A percentile compares a stretch with the other conserved stretches of the same genome.
These are phyloP conservation scores for Candida tibetensis DNA, from an alignment of 805 yeast genomes.

Conservation along the genomic window DNA sequence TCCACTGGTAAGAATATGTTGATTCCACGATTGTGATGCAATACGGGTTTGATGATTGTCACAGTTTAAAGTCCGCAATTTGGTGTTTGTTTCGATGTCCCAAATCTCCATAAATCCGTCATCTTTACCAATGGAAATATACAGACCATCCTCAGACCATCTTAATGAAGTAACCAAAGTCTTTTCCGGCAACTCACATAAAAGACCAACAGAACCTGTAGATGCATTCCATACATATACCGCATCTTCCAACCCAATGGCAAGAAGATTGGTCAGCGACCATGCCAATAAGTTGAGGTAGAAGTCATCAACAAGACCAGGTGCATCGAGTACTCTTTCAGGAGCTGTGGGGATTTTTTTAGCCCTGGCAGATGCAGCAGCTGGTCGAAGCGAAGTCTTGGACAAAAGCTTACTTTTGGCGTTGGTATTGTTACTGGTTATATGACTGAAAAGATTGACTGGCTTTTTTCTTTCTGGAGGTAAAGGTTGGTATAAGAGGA, in stretches of 20 bases:
- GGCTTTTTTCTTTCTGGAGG: constrained; percentile 63
- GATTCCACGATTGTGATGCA: constrained; percentile 82
- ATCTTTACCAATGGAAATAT: constrained; percentile 77
- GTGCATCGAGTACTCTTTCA: constrained; percentile 92
- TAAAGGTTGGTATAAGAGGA: constrained; percentile 79
- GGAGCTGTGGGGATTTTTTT: constrained; percentile 85
- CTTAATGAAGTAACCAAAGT: constrained; percentile 64
- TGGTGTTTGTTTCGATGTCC: constrained; percentile 80
- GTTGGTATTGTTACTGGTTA: constrained; percentile 15
- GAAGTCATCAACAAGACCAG: constrained; percentile 90
- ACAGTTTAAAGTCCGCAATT: constrained; percentile 74
- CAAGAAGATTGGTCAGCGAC: constrained; percentile 79
- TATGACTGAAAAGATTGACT: constrained; percentile 29
- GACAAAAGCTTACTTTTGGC: constrained; percentile 25
- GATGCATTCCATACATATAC: constrained; percentile 93
- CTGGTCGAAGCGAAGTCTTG: constrained; percentile 39
- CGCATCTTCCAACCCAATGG: constrained; percentile 80
- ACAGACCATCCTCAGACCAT: constrained; percentile 91
- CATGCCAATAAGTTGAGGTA: constrained; percentile 83
- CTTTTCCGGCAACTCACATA: constrained; percentile 52
- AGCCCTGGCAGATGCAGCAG: constrained; percentile 61
- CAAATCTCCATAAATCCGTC: constrained; percentile 88
- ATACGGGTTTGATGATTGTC: constrained; percentile 64
- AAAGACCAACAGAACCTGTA: constrained; percentile 69
- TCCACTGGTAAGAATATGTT: constrained; percentile 81